These are phyloP conservation scores for Trichoderma gamsii DNA, from an alignment of 495 filamentous ascomycete species.

Conservation along the genomic window DNA sequence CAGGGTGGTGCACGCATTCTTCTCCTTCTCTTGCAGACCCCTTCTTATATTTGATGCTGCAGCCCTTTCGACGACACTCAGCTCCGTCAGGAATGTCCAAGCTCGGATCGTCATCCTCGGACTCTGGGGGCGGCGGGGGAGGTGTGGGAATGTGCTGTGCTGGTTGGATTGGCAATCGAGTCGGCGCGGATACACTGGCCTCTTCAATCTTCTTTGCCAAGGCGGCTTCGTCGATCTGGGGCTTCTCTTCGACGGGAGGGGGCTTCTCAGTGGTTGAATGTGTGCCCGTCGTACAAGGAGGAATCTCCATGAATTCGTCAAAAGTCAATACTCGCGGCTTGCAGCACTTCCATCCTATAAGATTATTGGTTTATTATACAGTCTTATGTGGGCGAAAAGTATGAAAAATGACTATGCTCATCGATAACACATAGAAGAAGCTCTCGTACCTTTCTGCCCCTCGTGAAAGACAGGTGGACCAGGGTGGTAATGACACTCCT, in stretches of 20 bases:
- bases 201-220: conserved; percentile 18
- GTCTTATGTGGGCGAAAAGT: not conserved
- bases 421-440: conserved; percentile 15
- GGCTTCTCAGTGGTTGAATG: conserved; percentile 78
- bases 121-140: conserved; percentile 64
- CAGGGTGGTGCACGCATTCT: conserved; percentile 79
- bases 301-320: conserved; percentile 93
- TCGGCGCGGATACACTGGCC: conserved; percentile 36
- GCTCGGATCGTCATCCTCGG: conserved; percentile 78
- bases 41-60: conserved; percentile 57
- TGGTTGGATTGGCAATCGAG: conserved; percentile 44
- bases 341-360: conserved; percentile 96
- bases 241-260: conserved; percentile 48
- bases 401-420: not conserved
- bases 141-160: conserved; percentile 52
- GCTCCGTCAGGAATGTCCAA: conserved; percentile 64
- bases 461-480: conserved; percentile 95
- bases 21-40: conserved; percentile 59
- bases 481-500: conserved; percentile 86
- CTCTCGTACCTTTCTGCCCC: conserved; percentile 84
- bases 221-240: conserved; percentile 23
- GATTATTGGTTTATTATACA: not conserved
- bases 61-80: conserved; percentile 71
- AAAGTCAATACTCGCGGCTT: conserved; percentile 97
- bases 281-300: conserved; percentile 88